Evolutionary conservation across 139 green algal genomes (phyloP), one percentile per base, ranked within the genome.

Genomic region (Penium margaritaceum): DNA sequence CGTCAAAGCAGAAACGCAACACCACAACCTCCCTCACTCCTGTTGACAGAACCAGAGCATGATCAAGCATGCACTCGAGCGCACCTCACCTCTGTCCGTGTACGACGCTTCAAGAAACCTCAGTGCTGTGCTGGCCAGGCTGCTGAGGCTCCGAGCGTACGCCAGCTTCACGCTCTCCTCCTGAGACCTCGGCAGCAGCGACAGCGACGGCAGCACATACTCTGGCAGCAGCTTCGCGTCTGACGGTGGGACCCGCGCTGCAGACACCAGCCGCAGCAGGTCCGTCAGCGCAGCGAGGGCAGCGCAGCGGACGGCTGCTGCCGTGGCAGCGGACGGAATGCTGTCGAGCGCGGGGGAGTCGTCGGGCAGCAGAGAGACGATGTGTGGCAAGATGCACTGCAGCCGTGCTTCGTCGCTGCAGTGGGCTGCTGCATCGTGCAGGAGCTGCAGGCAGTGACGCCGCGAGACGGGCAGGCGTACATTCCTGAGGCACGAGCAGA

Each of bases 191-290:
- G 93, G 91, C 37, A 95, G 83, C 58, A 94, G 72, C 0, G 87
- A 91, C 35, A 98, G 78, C 6, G 86, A 88, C 2, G 93, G 93
- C 63, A 98, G 83, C 24, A 98, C 81, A 80, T 97, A 98, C 78
- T 97, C 92, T 15, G 85, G 84, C 70, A 95, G 95, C 0, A 95
- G 73, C 41, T 89, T 89, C 24, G 55, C 69, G 32, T 84, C 68
- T 9, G 33, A 65, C 30, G 69, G 46, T 2, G 77, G 70, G n/a
- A 84, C 75, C 33, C 70, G 36, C 14, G 32, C 57, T n/a, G n/a
- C n/a, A n/a, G n/a, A n/a, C n/a, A n/a, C n/a, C n/a, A n/a, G n/a
- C n/a, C n/a, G n/a, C 44, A 87, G 54, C 15, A 86, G 55, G 33
- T 43, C 33, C 33, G 83, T 67, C 5, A 88, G 68, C 21, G 70